Percentiles rank a stretch among this genome's conserved stretches.
Conservation (phyloP, 148 eudicot genomes). For the Suaeda aralocaspica region DNA sequence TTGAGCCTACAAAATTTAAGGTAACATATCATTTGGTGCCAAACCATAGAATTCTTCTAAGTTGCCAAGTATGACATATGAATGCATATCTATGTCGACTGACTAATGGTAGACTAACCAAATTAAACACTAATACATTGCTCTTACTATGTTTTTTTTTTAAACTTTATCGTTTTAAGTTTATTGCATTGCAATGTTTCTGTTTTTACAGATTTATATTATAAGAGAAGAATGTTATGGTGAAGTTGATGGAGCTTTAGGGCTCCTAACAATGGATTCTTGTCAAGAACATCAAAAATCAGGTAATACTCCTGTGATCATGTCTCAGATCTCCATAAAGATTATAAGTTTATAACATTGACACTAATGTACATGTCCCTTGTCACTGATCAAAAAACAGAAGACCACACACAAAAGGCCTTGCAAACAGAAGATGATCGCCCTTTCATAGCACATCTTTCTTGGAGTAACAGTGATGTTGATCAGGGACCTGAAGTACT, state of each 20-base stretch:
- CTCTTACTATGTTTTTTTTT: too few relatives aligned
- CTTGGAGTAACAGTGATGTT: slow-evolving; percentile 17
- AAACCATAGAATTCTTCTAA: not conserved
- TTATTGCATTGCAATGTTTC: not conserved
- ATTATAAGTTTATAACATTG: not conserved
- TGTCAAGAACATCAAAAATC: slow-evolving; percentile 10
- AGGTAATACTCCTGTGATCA: slow-evolving; percentile 19
- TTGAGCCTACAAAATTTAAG: slow-evolving; percentile 27
- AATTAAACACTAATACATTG: too few relatives aligned
- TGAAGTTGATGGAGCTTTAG: slow-evolving; percentile 35
- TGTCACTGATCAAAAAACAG: not conserved
- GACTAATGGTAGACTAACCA: not conserved
- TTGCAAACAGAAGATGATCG: slow-evolving; percentile 11
- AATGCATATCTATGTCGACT: not conserved
- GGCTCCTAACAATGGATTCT: slow-evolving; percentile 20
- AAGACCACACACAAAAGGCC: slow-evolving; percentile 11
- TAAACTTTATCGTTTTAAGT: too few relatives aligned
- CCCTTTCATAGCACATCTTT: not conserved
- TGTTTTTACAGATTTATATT: slow-evolving; percentile 50
- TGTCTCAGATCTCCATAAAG: not conserved
- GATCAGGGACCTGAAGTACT: slow-evolving; percentile 16
- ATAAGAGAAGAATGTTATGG: slow-evolving; percentile 37
- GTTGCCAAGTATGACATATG: not conserved
- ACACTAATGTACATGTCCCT: not conserved
- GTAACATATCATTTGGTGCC: too few relatives aligned